phyloP scores from a whole-genome alignment of 2,329 filamentous ascomycete genomes.

The Colletotrichum theobromicola region DNA sequence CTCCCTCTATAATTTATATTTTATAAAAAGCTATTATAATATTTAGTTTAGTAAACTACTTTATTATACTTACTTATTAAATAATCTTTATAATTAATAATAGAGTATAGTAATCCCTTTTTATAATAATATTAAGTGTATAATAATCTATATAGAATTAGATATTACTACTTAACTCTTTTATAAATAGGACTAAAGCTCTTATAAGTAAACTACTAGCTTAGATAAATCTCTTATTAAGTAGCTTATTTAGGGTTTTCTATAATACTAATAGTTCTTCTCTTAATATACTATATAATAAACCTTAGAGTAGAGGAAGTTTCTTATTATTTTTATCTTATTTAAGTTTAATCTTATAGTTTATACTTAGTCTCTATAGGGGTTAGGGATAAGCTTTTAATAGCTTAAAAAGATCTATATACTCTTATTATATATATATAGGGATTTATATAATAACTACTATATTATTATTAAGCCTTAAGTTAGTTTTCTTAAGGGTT shows the following conservation, averaged over 20 bases:
- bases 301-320: not conserved
- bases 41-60: too few species aligned
- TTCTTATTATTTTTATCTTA: conserved; percentile 12
- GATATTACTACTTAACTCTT: not conserved
- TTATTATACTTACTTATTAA: not conserved
- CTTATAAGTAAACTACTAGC: not conserved
- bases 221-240: conserved; percentile 14
- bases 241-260: not conserved
- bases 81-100: not conserved
- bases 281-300: not conserved
- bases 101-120: not conserved
- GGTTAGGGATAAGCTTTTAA: not conserved
- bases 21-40: too few species aligned
- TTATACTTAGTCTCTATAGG: not conserved
- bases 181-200: not conserved
- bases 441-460: not conserved
- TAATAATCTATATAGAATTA: not conserved
- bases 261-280: too few species aligned
- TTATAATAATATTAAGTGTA: not conserved
- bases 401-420: not conserved
- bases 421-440: not conserved
- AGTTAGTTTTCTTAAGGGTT: conserved; percentile 28
- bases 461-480: conserved; percentile 23
- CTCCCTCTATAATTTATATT: too few species aligned
- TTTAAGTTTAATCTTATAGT: not conserved